phyloP scores from a whole-genome alignment of 2,329 filamentous ascomycete genomes.

The Pseudogymnoascus sp. region DNA sequence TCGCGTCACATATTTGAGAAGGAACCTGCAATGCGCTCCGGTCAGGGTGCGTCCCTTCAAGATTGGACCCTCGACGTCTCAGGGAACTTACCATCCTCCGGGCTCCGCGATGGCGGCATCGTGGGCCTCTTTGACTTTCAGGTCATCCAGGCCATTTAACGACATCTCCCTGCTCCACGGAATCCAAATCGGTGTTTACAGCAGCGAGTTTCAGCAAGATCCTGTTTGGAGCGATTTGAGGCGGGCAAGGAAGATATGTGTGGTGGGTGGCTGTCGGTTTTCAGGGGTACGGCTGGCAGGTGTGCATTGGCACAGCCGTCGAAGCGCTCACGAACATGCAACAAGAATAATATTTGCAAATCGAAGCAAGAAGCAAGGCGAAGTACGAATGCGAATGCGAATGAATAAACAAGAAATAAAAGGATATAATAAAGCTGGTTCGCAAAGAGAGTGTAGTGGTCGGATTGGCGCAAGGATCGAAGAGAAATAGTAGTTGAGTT shows the following conservation, averaged over 20 bases:
- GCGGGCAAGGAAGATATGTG: slow-evolving; percentile 3
- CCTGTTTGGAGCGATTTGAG: background rate
- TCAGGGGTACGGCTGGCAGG: slow-evolving; percentile 7
- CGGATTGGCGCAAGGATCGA: slow-evolving; percentile 4
- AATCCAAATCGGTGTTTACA: slow-evolving; percentile 14
- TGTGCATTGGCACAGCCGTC: slow-evolving; percentile 7
- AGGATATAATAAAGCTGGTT: background rate
- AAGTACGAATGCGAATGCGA: background rate
- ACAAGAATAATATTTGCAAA: background rate
- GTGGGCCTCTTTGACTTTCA: slow-evolving; percentile 75
- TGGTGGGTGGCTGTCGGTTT: slow-evolving; percentile 5
- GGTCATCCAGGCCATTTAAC: slow-evolving; percentile 85
- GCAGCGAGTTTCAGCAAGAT: slow-evolving; percentile 7
- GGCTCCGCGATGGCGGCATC: slow-evolving; percentile 71
- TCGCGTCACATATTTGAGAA: slow-evolving; percentile 82
- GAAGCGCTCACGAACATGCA: slow-evolving; percentile 4
- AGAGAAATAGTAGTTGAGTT: background rate
- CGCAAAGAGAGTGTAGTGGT: slow-evolving; percentile 6
- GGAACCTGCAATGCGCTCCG: slow-evolving; percentile 58
- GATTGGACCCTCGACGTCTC: slow-evolving; percentile 11
- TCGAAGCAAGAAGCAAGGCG: background rate
- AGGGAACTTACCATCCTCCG: slow-evolving; percentile 70
- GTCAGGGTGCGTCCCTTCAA: slow-evolving; percentile 18
- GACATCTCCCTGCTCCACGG: slow-evolving; percentile 57
- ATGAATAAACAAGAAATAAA: background rate